phyloP scores from a whole-genome alignment of 345 rosid species.

The Rhodamnia argentea region DNA sequence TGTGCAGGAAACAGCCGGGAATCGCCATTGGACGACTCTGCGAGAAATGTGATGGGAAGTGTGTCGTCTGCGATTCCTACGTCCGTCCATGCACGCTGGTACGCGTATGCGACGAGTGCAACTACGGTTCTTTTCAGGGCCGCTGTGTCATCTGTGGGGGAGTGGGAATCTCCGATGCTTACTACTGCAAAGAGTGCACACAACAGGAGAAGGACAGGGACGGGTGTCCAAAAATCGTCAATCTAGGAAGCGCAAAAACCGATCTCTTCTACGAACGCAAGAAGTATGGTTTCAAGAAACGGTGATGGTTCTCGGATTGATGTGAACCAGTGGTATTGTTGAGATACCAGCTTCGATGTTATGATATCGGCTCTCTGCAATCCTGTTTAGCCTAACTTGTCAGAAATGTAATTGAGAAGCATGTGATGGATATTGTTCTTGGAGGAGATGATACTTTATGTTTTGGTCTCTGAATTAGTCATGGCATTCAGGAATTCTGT shows the following conservation, averaged over 20 bases:
- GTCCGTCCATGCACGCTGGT: constrained; percentile 34
- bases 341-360: too few relatives aligned
- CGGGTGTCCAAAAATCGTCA: constrained; percentile 26
- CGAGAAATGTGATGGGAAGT: constrained; percentile 31
- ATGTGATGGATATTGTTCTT: neutral
- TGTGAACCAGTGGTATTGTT: too few relatives aligned
- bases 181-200: constrained; percentile 35
- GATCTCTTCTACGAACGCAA: constrained; percentile 26
- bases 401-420: neutral
- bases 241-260: constrained; percentile 23
- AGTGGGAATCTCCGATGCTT: constrained; percentile 33
- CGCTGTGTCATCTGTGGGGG: constrained; percentile 31
- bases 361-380: neutral
- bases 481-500: neutral
- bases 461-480: neutral
- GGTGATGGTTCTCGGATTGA: neutral
- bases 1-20: constrained; percentile 35
- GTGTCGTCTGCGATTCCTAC: constrained; percentile 25
- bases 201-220: constrained; percentile 33
- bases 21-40: constrained; percentile 33
- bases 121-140: constrained; percentile 34
- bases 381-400: neutral
- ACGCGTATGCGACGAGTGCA: constrained; percentile 32
- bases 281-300: constrained; percentile 30
- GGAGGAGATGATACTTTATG: neutral